Base-by-base conservation (phyloP, 208 protist genomes). In the Wallacemonas collosoma region DNA sequence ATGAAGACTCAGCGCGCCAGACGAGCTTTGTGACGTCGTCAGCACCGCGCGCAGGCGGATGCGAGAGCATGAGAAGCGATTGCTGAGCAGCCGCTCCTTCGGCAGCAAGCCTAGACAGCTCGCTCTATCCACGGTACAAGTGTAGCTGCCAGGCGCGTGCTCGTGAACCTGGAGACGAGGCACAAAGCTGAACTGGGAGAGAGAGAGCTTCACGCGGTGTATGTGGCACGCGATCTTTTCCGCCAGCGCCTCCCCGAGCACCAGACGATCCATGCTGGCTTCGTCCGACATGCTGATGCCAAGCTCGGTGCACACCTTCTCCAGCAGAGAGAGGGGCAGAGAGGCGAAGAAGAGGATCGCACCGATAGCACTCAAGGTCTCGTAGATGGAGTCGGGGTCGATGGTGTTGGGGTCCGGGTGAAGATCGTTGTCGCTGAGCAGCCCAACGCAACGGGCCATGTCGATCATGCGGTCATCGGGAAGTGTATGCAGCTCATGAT, bases 131-230 rank as follows among this genome's bases (percentile, higher is more conserved):
- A 95, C 65, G 11, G 86, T 91, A 75, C 87, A 93, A 1, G 85
- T 89, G 77, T 86, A 95, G 67, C 83, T 86, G 44, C 90, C 88
- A n/a, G 86, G 83, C 4, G 82, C 83, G 70, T 86, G 79, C 67
- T 95, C 90, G 72, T 95, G 87, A 62, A 95, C 87, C 71, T 90
- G 83, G 79, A 95, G 75, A 3, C 82, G 80, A 14, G 90, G 87
- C 54, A 95, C 70, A 50, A 91, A 93, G 47, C 68, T 51, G 45
- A 92, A 78, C 43, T 87, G 81, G 36, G 81, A 64, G 15, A 89
- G 67, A 0, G 70, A 56, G 36, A 87, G 38, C 54, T 75, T 71
- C 2, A 76, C 72, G 35, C 79, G 84, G 71, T 87, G 89, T 40
- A 92, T 71, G 71, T 84, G 76, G 50, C 74, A 73, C n/a, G 73